Evolutionary conservation across 768 basidiomycete genomes (phyloP).

Genomic region (Lyophyllum shimeji): DNA sequence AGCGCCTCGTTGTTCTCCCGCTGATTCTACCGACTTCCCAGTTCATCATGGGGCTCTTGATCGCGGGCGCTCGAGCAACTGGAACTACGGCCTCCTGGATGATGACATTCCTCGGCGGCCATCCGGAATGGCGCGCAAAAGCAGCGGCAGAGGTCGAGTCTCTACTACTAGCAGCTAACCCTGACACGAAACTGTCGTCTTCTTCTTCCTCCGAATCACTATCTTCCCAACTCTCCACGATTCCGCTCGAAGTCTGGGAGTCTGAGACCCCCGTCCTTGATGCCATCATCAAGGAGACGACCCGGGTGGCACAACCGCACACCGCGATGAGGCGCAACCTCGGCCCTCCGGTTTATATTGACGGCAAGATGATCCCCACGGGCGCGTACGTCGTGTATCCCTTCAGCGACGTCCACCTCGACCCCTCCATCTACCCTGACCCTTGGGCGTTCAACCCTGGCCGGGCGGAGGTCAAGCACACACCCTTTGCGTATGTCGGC

Average conservation of each 20-base stretch:
- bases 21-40: slow-evolving; percentile 1
- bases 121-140: slow-evolving; percentile 63
- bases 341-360: slow-evolving; percentile 68
- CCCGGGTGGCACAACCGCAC: slow-evolving; percentile 77
- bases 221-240: slow-evolving; percentile 48
- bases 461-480: slow-evolving; percentile 42
- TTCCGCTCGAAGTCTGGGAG: slow-evolving; percentile 75
- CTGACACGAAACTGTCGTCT: slow-evolving; percentile 23
- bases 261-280: slow-evolving; percentile 67
- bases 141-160: slow-evolving; percentile 60
- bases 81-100: slow-evolving; percentile 81
- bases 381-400: slow-evolving; percentile 79
- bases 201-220: slow-evolving; percentile 29
- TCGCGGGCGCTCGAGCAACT: slow-evolving; percentile 79
- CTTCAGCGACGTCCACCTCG: slow-evolving; percentile 77
- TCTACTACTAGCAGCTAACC: slow-evolving; percentile 44
- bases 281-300: slow-evolving; percentile 72
- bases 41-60: slow-evolving; percentile 82
- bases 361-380: slow-evolving; percentile 67
- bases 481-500: slow-evolving; percentile 64
- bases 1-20: slow-evolving; percentile 2
- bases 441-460: slow-evolving; percentile 78
- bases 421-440: slow-evolving; percentile 69
- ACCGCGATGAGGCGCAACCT: slow-evolving; percentile 79
- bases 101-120: slow-evolving; percentile 67